These are phyloP conservation scores for Colletotrichum lupini DNA, from an alignment of 2,329 filamentous ascomycete species.

Conservation along the genomic window DNA sequence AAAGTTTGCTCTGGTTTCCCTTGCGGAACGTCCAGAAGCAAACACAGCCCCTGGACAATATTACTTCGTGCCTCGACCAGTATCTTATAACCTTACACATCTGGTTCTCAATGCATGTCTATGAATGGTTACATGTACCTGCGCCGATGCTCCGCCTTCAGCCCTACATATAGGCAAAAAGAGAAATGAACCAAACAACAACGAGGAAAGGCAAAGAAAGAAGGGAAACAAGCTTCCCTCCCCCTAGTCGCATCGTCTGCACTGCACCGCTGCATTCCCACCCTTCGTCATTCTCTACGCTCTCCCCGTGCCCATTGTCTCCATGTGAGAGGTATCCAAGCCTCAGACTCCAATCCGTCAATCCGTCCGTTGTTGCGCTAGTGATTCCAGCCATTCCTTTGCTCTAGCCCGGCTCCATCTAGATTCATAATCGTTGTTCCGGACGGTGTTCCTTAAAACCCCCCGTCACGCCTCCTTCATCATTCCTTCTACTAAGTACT, in stretches of 20 bases:
- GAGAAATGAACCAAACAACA: background rate
- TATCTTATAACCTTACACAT: background rate
- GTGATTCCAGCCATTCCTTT: constrained; percentile 15
- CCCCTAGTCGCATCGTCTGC: background rate
- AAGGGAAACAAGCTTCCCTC: constrained; percentile 20
- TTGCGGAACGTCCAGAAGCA: background rate
- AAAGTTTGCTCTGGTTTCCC: background rate
- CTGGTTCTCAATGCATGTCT: background rate
- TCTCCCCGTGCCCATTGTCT: background rate
- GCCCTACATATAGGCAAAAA: constrained; percentile 4
- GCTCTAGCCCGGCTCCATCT: background rate
- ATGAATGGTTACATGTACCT: background rate
- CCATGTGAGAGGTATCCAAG: background rate
- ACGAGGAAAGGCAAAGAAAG: background rate
- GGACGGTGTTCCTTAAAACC: constrained; percentile 3
- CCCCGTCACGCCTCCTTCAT: background rate
- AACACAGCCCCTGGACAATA: background rate
- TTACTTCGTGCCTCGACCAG: constrained; percentile 5
- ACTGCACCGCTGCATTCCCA: background rate
- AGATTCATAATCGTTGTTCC: background rate
- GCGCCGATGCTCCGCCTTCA: constrained; percentile 21
- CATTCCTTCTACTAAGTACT: background rate
- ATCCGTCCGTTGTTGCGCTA: constrained; percentile 18
- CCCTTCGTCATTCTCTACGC: background rate
- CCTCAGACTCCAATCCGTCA: constrained; percentile 1